phyloP scores from a whole-genome alignment of 768 basidiomycete genomes.

The Tylopilus felleus region DNA sequence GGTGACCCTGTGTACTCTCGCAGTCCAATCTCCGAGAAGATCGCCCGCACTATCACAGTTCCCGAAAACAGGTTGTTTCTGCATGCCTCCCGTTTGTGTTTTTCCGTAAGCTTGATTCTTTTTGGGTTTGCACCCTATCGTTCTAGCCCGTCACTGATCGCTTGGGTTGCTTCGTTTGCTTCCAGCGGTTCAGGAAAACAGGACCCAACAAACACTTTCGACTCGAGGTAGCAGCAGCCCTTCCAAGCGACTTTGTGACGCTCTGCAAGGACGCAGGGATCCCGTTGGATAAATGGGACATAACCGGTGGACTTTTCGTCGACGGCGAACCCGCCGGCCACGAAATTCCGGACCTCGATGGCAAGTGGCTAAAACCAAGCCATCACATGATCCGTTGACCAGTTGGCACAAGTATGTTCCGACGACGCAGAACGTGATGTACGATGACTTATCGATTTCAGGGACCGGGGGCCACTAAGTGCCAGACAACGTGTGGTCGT shows the following conservation, averaged over 20 bases:
- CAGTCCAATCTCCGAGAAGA: constrained; percentile 32
- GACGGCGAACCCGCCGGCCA: constrained; percentile 39
- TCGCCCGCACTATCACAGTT: constrained; percentile 28
- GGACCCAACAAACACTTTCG: constrained; percentile 48
- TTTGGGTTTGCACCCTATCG: neutral
- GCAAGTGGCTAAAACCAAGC: constrained; percentile 30
- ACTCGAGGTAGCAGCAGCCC: constrained; percentile 53
- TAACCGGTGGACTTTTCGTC: constrained; percentile 45
- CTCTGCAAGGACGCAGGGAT: constrained; percentile 49
- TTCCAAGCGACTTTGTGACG: constrained; percentile 53
- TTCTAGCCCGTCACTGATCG: neutral
- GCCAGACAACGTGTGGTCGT: constrained; percentile 17
- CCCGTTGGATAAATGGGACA: constrained; percentile 33
- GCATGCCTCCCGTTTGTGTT: constrained; percentile 56
- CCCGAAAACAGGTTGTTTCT: constrained; percentile 53
- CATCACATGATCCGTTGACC: constrained; percentile 13
- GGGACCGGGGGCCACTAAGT: constrained; percentile 1
- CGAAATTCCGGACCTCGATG: constrained; percentile 38
- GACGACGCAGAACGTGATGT: neutral
- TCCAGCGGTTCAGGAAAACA: constrained; percentile 46
- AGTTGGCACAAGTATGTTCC: constrained; percentile 1
- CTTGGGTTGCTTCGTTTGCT: neutral
- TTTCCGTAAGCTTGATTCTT: constrained; percentile 42
- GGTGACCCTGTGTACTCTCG: constrained; percentile 56
- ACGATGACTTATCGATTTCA: constrained; percentile 5